Evolutionary conservation across 768 basidiomycete genomes (phyloP).

Genomic region (Candolleomyces eurysporus): DNA sequence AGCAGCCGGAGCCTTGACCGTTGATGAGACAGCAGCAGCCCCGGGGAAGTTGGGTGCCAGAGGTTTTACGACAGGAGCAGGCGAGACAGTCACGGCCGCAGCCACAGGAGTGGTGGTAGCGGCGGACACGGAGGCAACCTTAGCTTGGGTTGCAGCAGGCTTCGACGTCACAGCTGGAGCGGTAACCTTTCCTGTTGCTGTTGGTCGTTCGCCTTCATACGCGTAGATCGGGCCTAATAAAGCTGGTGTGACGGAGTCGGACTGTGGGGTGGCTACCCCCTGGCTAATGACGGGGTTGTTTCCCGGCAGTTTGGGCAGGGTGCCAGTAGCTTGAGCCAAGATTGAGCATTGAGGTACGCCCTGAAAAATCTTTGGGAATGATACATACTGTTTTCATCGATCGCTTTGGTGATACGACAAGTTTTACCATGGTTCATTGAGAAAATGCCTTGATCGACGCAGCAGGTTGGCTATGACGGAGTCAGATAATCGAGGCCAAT

Average conservation of each 20-base stretch:
- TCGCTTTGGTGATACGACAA: conserved; percentile 44
- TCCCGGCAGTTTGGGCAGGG: conserved; percentile 45
- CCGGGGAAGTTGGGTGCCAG: neutral
- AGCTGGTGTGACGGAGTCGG: conserved; percentile 35
- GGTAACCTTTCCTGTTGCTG: conserved; percentile 31
- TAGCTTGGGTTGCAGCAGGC: neutral
- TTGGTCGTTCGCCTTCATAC: conserved; percentile 41
- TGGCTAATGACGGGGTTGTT: conserved; percentile 50
- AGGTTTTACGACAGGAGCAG: neutral
- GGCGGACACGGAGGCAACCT: too few relatives aligned
- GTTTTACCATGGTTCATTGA: conserved; percentile 34
- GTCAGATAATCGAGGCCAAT: conserved; percentile 1
- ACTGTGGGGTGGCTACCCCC: conserved; percentile 30
- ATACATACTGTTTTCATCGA: conserved; percentile 46
- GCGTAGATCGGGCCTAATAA: conserved; percentile 43
- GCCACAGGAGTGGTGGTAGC: neutral
- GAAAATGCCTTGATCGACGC: conserved; percentile 45
- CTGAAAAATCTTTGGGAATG: conserved; percentile 7
- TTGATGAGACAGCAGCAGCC: neutral
- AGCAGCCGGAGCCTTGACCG: neutral
- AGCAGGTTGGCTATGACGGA: conserved; percentile 37
- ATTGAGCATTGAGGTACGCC: neutral
- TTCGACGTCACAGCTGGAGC: conserved; percentile 4
- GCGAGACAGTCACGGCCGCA: neutral
- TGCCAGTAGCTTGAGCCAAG: conserved; percentile 40